Conservation (phyloP, 495 filamentous ascomycete genomes). For the Cercophora newfieldiana region DNA sequence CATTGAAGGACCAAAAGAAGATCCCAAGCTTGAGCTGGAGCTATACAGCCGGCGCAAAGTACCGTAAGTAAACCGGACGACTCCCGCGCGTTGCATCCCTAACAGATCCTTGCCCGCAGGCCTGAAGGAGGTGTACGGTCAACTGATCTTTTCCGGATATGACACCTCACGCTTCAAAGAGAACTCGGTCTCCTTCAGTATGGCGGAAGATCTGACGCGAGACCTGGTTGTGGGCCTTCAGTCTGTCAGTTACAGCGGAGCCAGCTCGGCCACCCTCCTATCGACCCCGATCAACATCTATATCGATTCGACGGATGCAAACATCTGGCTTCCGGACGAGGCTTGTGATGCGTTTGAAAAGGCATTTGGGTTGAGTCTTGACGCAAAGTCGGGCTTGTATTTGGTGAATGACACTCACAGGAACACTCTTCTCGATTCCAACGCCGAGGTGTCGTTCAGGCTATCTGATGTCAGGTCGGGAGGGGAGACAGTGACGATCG, state of each 20-base stretch:
- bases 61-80: constrained; percentile 37
- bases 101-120: constrained; percentile 25
- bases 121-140: constrained; percentile 51
- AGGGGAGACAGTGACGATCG: constrained; percentile 47
- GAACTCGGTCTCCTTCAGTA: constrained; percentile 49
- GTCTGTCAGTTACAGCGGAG: constrained; percentile 44
- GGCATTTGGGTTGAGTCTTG: constrained; percentile 51
- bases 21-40: constrained; percentile 56
- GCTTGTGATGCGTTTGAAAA: constrained; percentile 56
- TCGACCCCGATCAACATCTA: constrained; percentile 40
- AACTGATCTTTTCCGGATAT: constrained; percentile 59
- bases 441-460: constrained; percentile 54
- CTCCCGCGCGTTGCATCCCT: background rate
- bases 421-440: constrained; percentile 42
- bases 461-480: constrained; percentile 42
- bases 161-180: constrained; percentile 52
- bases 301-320: constrained; percentile 56
- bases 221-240: constrained; percentile 53
- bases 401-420: constrained; percentile 50
- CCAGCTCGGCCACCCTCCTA: constrained; percentile 33
- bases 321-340: constrained; percentile 55
- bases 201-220: constrained; percentile 49
- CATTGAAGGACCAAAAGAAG: constrained; percentile 44
- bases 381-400: constrained; percentile 48
- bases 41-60: constrained; percentile 58